A percentile compares a stretch with the other conserved stretches of the same genome.
phyloP scores from a whole-genome alignment of 108 stramenopile genomes.

The Nitzschia putrida region DNA sequence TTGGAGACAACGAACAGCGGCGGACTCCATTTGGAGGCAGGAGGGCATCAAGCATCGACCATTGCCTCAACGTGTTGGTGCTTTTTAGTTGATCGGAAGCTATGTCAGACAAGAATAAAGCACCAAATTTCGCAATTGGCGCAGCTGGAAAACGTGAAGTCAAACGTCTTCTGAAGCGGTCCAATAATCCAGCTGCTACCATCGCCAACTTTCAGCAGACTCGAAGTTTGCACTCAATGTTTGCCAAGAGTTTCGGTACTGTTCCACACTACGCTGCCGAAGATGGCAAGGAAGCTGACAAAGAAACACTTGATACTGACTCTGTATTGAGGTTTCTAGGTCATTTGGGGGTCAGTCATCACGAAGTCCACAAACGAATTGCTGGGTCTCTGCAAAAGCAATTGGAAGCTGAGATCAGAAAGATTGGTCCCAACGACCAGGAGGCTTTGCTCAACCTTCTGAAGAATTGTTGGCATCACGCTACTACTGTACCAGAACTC shows the following conservation, averaged over 20 bases:
- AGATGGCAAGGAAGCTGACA: slow-evolving; percentile 3
- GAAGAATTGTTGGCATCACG: slow-evolving; percentile 69
- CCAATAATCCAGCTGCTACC: slow-evolving; percentile 46
- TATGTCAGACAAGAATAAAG: slow-evolving; percentile 30
- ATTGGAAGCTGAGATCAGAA: slow-evolving; percentile 81
- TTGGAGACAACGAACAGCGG: too few relatives aligned
- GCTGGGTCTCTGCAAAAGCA: slow-evolving; percentile 63
- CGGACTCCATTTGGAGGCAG: too few relatives aligned
- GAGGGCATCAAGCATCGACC: too few relatives aligned
- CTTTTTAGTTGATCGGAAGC: too few relatives aligned
- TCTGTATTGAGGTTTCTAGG: slow-evolving; percentile 73
- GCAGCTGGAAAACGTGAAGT: slow-evolving; percentile 23
- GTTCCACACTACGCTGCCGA: slow-evolving; percentile 41
- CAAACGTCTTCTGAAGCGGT: slow-evolving; percentile 32
- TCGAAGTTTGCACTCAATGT: slow-evolving; percentile 75
- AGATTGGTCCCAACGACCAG: slow-evolving; percentile 45
- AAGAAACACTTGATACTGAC: slow-evolving; percentile 78
- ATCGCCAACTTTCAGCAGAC: slow-evolving; percentile 71
- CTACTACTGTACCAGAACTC: slow-evolving; percentile 71
- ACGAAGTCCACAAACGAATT: slow-evolving; percentile 80
- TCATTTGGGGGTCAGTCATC: slow-evolving; percentile 71
- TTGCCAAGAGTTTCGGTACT: slow-evolving; percentile 79
- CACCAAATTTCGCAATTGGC: slow-evolving; percentile 28
- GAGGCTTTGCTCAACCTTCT: slow-evolving; percentile 64
- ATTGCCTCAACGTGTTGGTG: too few relatives aligned